A percentile compares a stretch with the other conserved stretches of the same genome.
Conservation (phyloP, 768 basidiomycete genomes). For the Suillus discolor region DNA sequence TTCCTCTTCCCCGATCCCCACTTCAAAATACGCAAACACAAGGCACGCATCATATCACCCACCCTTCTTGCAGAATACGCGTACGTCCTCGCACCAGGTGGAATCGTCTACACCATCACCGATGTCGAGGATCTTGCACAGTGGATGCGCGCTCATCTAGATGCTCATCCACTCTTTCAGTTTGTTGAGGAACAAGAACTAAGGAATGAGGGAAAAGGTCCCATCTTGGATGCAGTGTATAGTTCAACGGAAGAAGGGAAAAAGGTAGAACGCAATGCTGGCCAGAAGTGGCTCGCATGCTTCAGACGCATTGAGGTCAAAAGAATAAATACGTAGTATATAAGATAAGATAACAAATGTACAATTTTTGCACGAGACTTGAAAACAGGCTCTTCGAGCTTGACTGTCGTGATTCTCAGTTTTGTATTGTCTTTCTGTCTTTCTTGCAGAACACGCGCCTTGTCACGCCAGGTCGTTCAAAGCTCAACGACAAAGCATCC, state of each 20-base stretch:
- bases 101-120: constrained; percentile 96
- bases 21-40: constrained; percentile 98
- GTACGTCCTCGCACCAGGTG: constrained; percentile 89
- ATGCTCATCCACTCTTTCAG: constrained; percentile 85
- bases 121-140: constrained; percentile 92
- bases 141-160: constrained; percentile 95
- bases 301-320: constrained; percentile 61
- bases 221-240: constrained; percentile 81
- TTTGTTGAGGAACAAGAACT: constrained; percentile 74
- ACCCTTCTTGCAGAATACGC: constrained; percentile 98
- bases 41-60: constrained; percentile 97
- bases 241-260: constrained; percentile 93
- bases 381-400: no score
- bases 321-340: neutral
- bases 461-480: neutral
- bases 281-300: constrained; percentile 91
- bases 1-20: constrained; percentile 99
- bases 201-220: constrained; percentile 72
- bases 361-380: neutral
- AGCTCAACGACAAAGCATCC: neutral
- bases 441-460: no score
- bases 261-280: constrained; percentile 91
- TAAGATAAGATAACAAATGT: neutral
- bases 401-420: no score
- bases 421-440: no score